A percentile compares a stretch with the other conserved stretches of the same genome.
These are phyloP conservation scores for Naegleria fowleri DNA, from an alignment of 208 protist genomes.

Conservation along the genomic window DNA sequence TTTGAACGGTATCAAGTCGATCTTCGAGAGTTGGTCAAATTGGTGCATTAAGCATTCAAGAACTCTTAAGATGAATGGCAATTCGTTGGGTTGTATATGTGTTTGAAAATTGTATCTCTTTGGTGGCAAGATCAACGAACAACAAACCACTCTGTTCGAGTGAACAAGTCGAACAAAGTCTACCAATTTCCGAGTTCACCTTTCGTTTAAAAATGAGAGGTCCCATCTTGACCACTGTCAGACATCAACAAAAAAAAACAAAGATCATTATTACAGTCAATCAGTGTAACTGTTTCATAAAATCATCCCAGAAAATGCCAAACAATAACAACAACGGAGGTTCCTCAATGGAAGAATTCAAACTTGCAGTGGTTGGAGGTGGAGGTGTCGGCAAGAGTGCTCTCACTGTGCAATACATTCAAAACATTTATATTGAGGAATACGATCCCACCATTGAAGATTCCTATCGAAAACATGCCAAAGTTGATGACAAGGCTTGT, in stretches of 20 bases:
- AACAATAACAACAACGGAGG: neutral
- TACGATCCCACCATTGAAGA: constrained; percentile 69
- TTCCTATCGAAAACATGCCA: constrained; percentile 55
- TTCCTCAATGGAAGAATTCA: constrained; percentile 13
- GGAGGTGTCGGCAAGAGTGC: constrained; percentile 19
- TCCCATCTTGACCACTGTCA: too few species aligned
- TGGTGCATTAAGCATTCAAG: neutral
- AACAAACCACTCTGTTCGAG: too few species aligned
- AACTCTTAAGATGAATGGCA: too few species aligned
- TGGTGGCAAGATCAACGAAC: too few species aligned
- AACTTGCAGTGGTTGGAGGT: constrained; percentile 35
- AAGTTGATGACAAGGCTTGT: constrained; percentile 54
- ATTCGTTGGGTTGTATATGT: too few species aligned
- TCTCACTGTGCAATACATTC: constrained; percentile 4
- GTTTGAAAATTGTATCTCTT: too few species aligned
- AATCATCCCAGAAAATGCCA: neutral
- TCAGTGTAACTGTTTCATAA: too few species aligned
- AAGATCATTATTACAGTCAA: too few species aligned
- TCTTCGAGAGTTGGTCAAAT: neutral
- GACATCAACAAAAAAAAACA: too few species aligned
- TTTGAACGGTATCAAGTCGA: neutral
- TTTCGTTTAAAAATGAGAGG: too few species aligned
- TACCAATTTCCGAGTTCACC: too few species aligned
- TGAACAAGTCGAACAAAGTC: too few species aligned
- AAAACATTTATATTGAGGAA: constrained; percentile 50